Evolutionary conservation across 768 basidiomycete genomes (phyloP).

Genomic region (Dioszegia aurantiaca): DNA sequence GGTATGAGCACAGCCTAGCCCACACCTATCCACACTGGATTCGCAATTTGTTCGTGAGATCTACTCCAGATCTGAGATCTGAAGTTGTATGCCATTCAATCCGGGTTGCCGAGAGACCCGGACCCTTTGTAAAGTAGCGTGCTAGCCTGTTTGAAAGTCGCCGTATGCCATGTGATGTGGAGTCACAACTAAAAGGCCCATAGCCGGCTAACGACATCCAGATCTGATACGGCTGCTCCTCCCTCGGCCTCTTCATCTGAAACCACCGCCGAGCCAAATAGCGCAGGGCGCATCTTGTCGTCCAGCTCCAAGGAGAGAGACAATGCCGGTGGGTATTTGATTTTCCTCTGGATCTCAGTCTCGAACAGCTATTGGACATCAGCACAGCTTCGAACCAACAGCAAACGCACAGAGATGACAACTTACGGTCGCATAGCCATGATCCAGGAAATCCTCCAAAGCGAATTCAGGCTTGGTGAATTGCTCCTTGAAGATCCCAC

Average conservation of each 20-base stretch:
- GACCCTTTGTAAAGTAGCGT: too few species aligned
- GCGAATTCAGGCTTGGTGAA: constrained; percentile 87
- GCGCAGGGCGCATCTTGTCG: neutral
- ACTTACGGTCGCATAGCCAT: constrained; percentile 56
- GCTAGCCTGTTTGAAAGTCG: too few species aligned
- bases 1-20: too few species aligned
- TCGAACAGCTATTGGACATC: constrained; percentile 61
- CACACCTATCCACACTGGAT: too few species aligned
- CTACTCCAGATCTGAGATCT: too few species aligned
- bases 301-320: constrained; percentile 47
- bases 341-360: constrained; percentile 71
- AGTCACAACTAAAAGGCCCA: constrained; percentile 24
- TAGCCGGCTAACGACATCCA: constrained; percentile 19
- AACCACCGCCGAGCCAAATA: neutral
- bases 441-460: constrained; percentile 95
- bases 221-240: constrained; percentile 3
- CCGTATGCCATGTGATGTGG: too few species aligned
- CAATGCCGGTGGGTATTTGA: constrained; percentile 71
- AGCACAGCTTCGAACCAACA: too few species aligned
- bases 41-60: too few species aligned
- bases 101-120: too few species aligned
- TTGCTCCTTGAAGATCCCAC: constrained; percentile 78
- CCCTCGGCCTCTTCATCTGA: constrained; percentile 1
- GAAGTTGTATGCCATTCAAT: too few species aligned
- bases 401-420: too few species aligned